Evolutionary conservation across 345 rosid species (phyloP), one percentile per base, ranked within the genome.

Genomic region (Eucalyptus victrix): DNA sequence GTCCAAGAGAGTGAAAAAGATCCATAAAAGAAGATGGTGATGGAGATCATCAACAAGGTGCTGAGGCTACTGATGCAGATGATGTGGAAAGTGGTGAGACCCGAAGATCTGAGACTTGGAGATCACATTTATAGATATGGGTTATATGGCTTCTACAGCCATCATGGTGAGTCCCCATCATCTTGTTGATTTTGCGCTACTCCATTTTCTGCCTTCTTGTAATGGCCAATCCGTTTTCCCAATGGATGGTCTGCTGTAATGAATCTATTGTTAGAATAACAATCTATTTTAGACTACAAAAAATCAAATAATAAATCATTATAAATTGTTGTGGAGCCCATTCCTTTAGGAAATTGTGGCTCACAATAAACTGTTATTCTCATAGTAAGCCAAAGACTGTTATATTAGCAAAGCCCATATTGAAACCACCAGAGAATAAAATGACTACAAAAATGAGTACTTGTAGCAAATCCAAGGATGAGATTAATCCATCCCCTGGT

Each of bases 311-410:
- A 8, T 1, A 53, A 7, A 19, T 53, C 0, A 19, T 53, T 53
- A 53, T 53, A 53, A 19, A 53, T 53, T 3, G 4, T 53, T 53
- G 4, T 53, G 5, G 10, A 1, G 1, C 11, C 0, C 5, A 53
- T 53, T 53, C 0, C 1, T 53, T 19, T 19, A 8, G 0, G 0
- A 53, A 19, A 8, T 19, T 19, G 0, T 19, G 11, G 1, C 2
- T 53, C 1, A 8, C 10, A 53, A 53, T 1, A 53, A 19, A 53
- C 5, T 19, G 0, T 19, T 53, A 53, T 0, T 53, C 26, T 53
- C 1, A 53, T 2, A 19, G 2, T 19, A 53, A 0, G 1, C 10
- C 10, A 53, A 8, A 19, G 0, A 53, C 5, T 19, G 4, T 53
- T 53, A 53, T 19, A 0, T 1, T 53, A 8, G 5, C 9, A 19